Evolutionary conservation across 495 filamentous ascomycete species (phyloP), one percentile per base, ranked within the genome.

Genomic region (Cercophora scortea): DNA sequence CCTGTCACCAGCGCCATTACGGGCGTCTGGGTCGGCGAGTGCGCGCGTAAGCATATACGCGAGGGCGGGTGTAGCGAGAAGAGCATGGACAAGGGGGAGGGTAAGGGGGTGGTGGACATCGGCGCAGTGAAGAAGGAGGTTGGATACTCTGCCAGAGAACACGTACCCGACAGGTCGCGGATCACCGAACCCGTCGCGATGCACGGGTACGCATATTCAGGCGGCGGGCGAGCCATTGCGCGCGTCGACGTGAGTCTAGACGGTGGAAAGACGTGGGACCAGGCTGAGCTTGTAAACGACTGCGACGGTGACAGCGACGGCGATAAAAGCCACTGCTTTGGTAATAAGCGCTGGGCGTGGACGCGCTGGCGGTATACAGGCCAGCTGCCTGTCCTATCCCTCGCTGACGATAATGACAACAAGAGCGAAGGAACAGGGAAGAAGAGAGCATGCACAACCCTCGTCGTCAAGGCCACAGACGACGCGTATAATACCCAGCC

Each of bases 181-280:
- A 43, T 44, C 32, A 48, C 41, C 11, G 60, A 54, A 52, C 71
- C 58, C 17, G 57, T 78, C 42, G 63, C 71, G 17, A 45, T 83
- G 4, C 66, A 76, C 55, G 80, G 80, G 1, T 82, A 79, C 53
- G 80, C 80, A 7, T 83, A 82, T 57, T 78, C 77, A 6, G 80
- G 80, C 38, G 77, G 78, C n/a, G 79, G 79, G 12, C 67, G 76
- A 33, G 71, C 72, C 53, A 72, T 82, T 45, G 59, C 72, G 25
- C 70, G 78, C 25, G 79, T 83, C 32, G 80, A 83, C 47, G 64
- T 82, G 36, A 79, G 73, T 52, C 63, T 79, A 17, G 78, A 83
- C 61, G 73, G 72, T 34, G 80, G 80, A 0, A 57, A 64, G 25
- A 76, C 61, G 9, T 83, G 79, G 80, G 71, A 76, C 50, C 75